These are phyloP conservation scores for Dryas integrifolia DNA, from an alignment of 331 rosid genomes.

Conservation along the genomic window DNA sequence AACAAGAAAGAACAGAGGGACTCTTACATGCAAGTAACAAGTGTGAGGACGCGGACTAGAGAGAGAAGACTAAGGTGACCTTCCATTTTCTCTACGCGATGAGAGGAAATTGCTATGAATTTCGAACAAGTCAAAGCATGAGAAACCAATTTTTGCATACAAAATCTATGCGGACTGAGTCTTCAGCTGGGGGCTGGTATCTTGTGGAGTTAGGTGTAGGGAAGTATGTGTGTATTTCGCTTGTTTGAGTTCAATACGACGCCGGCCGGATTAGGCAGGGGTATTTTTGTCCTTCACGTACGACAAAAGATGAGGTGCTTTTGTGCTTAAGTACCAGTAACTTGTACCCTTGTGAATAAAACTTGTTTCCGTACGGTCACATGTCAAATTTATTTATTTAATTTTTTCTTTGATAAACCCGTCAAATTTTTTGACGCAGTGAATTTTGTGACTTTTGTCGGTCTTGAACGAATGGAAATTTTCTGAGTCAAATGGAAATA, in stretches of 20 bases:
- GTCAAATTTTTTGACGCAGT: too few species aligned
- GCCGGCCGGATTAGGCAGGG: not conserved
- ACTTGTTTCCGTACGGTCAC: not conserved
- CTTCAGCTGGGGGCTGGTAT: not conserved
- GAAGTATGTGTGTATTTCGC: not conserved
- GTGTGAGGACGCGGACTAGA: conserved; percentile 2
- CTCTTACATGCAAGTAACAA: not conserved
- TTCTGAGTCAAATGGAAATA: not conserved
- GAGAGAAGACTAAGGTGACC: conserved; percentile 10
- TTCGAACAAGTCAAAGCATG: not conserved
- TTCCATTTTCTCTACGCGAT: conserved; percentile 9
- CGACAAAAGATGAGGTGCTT: too few species aligned
- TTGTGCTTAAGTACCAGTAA: too few species aligned
- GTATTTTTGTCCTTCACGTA: not conserved
- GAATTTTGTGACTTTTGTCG: too few species aligned
- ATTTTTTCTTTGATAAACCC: too few species aligned
- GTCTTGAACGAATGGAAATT: too few species aligned
- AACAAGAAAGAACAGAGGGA: not conserved
- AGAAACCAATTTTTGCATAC: not conserved
- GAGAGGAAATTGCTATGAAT: not conserved
- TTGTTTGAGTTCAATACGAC: not conserved
- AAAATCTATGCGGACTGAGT: not conserved
- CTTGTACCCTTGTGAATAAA: too few species aligned
- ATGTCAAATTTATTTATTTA: too few species aligned
- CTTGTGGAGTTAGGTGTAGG: not conserved